Evolutionary conservation across 2,329 filamentous ascomycete species (phyloP).

Genomic region (Penicillium aurantiogriseum): DNA sequence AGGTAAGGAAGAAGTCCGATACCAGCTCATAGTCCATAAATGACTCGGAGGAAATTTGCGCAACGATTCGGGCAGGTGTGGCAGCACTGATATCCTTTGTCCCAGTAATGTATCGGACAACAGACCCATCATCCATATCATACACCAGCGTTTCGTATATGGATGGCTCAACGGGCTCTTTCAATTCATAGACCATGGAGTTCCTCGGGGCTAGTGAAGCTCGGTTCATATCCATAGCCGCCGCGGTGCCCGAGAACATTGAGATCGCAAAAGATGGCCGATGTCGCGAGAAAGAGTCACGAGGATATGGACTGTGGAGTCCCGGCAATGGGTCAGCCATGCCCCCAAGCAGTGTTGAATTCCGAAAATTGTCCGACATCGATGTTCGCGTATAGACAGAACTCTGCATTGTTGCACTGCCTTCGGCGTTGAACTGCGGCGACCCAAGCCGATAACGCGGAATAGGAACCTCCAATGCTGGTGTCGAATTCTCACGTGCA

Average conservation of each 20-base stretch:
- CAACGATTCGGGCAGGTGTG: constrained; percentile 84
- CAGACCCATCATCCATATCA: constrained; percentile 74
- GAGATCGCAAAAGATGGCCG: constrained; percentile 39
- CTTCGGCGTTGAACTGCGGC: constrained; percentile 73
- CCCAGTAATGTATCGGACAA: constrained; percentile 75
- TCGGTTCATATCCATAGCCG: constrained; percentile 31
- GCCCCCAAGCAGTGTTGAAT: constrained; percentile 56
- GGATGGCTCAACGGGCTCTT: constrained; percentile 60
- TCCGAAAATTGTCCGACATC: constrained; percentile 65
- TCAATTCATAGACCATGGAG: constrained; percentile 48
- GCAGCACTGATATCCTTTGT: constrained; percentile 80
- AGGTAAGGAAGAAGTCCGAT: constrained; percentile 97
- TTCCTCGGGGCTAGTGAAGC: constrained; percentile 37
- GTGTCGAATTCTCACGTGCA: constrained; percentile 54
- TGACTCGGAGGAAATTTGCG: constrained; percentile 91
- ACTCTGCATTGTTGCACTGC: constrained; percentile 73
- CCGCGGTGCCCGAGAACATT: constrained; percentile 36
- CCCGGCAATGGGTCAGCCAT: constrained; percentile 26
- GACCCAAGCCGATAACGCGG: constrained; percentile 82
- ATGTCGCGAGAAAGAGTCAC: constrained; percentile 26
- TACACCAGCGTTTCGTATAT: constrained; percentile 81
- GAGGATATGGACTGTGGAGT: constrained; percentile 26
- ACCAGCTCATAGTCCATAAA: constrained; percentile 96
- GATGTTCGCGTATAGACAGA: constrained; percentile 72
- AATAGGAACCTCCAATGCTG: constrained; percentile 70